Conservation (phyloP, 1,284 basidiomycete genomes). For the Veloboletus limbatus region DNA sequence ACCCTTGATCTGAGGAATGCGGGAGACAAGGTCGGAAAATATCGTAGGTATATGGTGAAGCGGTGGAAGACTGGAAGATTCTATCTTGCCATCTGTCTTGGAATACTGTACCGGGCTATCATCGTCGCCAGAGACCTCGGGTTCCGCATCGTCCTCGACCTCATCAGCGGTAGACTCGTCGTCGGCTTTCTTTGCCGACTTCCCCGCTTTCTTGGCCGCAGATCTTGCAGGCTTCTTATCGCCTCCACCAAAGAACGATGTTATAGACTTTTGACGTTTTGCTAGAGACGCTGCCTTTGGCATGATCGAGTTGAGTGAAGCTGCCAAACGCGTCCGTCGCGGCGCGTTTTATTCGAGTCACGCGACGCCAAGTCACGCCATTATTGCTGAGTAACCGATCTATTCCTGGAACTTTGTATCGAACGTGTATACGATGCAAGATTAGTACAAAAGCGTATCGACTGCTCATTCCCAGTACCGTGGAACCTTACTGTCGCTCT, state of each 20-base stretch:
- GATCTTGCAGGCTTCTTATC: conserved; percentile 23
- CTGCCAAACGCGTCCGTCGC: conserved; percentile 11
- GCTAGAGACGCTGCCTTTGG: conserved; percentile 40
- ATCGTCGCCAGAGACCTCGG: conserved; percentile 30
- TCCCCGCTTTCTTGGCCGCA: conserved; percentile 26
- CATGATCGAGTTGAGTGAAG: conserved; percentile 38
- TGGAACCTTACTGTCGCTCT: conserved; percentile 59
- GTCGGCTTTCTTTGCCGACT: conserved; percentile 29
- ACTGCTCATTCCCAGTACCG: conserved; percentile 67
- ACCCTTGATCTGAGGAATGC: conserved; percentile 64
- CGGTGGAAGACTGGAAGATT: conserved; percentile 71
- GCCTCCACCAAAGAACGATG: conserved; percentile 48
- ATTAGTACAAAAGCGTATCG: no score
- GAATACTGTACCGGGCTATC: conserved; percentile 35
- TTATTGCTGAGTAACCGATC: conserved; percentile 8
- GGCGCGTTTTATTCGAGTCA: conserved; percentile 27
- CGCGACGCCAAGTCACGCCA: conserved; percentile 29
- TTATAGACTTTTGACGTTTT: conserved; percentile 53
- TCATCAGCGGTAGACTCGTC: conserved; percentile 23
- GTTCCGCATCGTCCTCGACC: conserved; percentile 24
- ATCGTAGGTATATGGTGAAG: conserved; percentile 81
- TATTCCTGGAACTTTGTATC: conserved; percentile 19
- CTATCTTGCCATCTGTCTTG: conserved; percentile 38
- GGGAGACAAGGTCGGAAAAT: conserved; percentile 79
- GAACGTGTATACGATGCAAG: no score